phyloP scores from a whole-genome alignment of 164 flowering plant species.

The Tetrastigma voinierianum region DNA sequence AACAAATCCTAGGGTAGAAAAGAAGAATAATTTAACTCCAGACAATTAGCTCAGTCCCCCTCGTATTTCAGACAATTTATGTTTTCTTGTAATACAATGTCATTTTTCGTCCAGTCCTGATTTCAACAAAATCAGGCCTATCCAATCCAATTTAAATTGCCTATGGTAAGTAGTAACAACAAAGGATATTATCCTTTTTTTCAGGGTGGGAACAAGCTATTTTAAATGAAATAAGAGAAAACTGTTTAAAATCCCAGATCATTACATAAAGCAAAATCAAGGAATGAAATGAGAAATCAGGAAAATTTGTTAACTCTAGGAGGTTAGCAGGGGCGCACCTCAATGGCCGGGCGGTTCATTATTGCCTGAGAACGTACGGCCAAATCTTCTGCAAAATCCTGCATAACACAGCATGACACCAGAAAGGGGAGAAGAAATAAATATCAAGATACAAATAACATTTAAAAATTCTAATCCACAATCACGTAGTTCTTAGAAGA shows the following conservation, averaged over 20 bases:
- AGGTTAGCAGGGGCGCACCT: conserved; percentile 41
- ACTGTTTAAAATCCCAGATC: background rate
- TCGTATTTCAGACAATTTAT: too few relatives aligned
- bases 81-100: too few relatives aligned
- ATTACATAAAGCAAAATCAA: background rate
- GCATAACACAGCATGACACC: conserved; percentile 18
- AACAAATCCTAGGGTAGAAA: too few relatives aligned
- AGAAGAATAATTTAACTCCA: too few relatives aligned
- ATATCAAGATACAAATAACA: background rate
- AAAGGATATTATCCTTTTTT: too few relatives aligned
- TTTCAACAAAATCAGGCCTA: too few relatives aligned
- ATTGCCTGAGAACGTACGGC: conserved; percentile 69
- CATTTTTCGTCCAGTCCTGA: too few relatives aligned
- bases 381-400: conserved; percentile 88
- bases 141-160: too few relatives aligned
- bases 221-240: background rate
- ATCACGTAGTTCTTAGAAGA: background rate
- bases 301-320: background rate
- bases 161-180: too few relatives aligned
- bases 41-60: too few relatives aligned
- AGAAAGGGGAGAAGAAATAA: too few relatives aligned
- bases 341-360: conserved; percentile 35
- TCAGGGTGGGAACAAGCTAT: too few relatives aligned
- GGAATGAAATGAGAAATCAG: background rate
- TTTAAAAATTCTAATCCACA: background rate